Conservation (phyloP, 2,329 filamentous ascomycete genomes). For the Dothideomycetes sp. region DNA sequence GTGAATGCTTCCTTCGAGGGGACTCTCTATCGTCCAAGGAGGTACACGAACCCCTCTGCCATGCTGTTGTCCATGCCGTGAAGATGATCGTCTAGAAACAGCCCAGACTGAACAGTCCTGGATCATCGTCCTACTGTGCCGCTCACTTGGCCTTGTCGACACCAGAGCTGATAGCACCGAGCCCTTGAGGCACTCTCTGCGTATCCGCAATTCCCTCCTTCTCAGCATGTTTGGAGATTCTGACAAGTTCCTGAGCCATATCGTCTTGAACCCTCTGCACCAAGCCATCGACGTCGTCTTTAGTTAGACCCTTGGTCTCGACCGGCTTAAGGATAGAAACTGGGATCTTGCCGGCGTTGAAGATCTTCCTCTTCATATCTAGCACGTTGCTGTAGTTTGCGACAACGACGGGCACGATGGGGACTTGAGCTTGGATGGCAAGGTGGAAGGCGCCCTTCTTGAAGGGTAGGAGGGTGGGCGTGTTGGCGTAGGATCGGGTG, state of each 20-base stretch:
- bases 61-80: too few species aligned
- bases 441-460: conserved; percentile 98
- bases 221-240: conserved; percentile 24
- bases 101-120: too few species aligned
- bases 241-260: conserved; percentile 55
- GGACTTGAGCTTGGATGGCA: conserved; percentile 85
- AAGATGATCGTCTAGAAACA: too few species aligned
- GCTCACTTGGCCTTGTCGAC: background rate
- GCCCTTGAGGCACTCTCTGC: conserved; percentile 1
- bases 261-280: conserved; percentile 55
- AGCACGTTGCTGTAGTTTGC: conserved; percentile 40
- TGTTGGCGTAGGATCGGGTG: conserved; percentile 77
- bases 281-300: conserved; percentile 68
- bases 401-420: conserved; percentile 69
- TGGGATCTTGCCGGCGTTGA: conserved; percentile 43
- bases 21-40: too few species aligned
- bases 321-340: conserved; percentile 68
- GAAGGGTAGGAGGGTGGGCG: conserved; percentile 79
- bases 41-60: too few species aligned
- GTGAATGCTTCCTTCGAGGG: too few species aligned
- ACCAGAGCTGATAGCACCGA: conserved; percentile 1
- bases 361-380: conserved; percentile 31
- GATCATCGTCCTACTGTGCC: too few species aligned
- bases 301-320: conserved; percentile 58
- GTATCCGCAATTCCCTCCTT: conserved; percentile 15